phyloP scores from a whole-genome alignment of 441 rosid genomes.

The Lepidium campestre region DNA sequence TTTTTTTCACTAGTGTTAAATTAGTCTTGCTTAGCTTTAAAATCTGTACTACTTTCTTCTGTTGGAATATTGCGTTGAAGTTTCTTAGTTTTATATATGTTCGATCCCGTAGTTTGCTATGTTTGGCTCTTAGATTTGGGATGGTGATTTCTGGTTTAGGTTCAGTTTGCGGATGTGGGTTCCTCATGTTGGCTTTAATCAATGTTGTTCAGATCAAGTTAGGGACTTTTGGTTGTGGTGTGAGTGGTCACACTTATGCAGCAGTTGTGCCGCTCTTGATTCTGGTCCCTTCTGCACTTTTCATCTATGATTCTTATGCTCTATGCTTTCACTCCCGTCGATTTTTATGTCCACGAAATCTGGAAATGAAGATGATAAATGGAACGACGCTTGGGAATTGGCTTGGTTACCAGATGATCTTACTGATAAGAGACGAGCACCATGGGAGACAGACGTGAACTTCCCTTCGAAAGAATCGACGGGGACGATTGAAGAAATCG shows the following conservation, averaged over 20 bases:
- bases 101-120: conserved; percentile 24
- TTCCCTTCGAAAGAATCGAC: conserved; percentile 29
- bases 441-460: conserved; percentile 78
- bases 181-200: conserved; percentile 69
- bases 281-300: conserved; percentile 55
- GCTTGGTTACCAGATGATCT: conserved; percentile 90
- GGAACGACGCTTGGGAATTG: conserved; percentile 95
- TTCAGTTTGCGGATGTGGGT: conserved; percentile 59
- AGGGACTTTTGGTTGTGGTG: conserved; percentile 66
- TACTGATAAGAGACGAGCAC: conserved; percentile 45
- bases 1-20: too few species aligned
- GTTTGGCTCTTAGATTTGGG: conserved; percentile 56
- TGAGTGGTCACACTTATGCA: conserved; percentile 47
- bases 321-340: conserved; percentile 50
- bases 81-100: too few species aligned
- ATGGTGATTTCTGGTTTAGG: conserved; percentile 71
- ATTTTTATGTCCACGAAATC: conserved; percentile 35
- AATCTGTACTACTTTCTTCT: too few species aligned
- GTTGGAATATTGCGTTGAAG: too few species aligned
- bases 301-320: conserved; percentile 51
- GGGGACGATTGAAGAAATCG: conserved; percentile 37
- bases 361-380: conserved; percentile 49
- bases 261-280: conserved; percentile 73
- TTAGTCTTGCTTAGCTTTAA: too few species aligned
- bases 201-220: conserved; percentile 78